These are phyloP conservation scores for Ogataea pilisensis DNA, from an alignment of 805 yeast genomes.

Conservation along the genomic window DNA sequence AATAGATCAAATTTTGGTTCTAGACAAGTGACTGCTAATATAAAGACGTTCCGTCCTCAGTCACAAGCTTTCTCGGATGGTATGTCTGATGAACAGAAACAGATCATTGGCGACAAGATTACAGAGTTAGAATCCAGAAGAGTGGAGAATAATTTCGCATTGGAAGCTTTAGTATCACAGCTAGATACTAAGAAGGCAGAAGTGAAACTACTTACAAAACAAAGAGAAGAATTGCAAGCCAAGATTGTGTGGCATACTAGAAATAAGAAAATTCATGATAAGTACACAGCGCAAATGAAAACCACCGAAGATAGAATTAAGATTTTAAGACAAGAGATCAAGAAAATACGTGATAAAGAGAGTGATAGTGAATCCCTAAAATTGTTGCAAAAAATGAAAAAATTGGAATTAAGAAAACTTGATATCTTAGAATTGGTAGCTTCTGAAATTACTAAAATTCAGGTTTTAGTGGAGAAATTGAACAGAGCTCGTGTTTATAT, in stretches of 20 bases:
- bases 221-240: conserved; percentile 7
- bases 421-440: conserved; percentile 7
- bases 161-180: not conserved
- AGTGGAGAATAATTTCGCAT: conserved; percentile 9
- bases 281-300: conserved; percentile 13
- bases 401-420: conserved; percentile 9
- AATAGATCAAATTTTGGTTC: conserved; percentile 62
- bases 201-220: conserved; percentile 7
- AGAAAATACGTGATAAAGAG: not conserved
- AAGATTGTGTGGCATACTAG: conserved; percentile 13
- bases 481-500: conserved; percentile 15
- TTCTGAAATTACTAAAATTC: conserved; percentile 18
- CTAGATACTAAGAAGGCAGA: not conserved
- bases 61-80: conserved; percentile 32
- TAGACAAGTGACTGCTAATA: conserved; percentile 45
- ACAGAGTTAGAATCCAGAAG: conserved; percentile 5
- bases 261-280: conserved; percentile 12
- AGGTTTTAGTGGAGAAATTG: conserved; percentile 26
- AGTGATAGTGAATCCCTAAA: not conserved
- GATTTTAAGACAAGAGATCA: conserved; percentile 14
- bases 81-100: conserved; percentile 27
- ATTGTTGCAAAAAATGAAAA: not conserved
- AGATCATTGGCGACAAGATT: conserved; percentile 15
- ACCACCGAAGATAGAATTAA: conserved; percentile 15
- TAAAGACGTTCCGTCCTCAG: conserved; percentile 25